phyloP scores from a whole-genome alignment of 805 yeast species.

The Wickerhamiella nectarea region DNA sequence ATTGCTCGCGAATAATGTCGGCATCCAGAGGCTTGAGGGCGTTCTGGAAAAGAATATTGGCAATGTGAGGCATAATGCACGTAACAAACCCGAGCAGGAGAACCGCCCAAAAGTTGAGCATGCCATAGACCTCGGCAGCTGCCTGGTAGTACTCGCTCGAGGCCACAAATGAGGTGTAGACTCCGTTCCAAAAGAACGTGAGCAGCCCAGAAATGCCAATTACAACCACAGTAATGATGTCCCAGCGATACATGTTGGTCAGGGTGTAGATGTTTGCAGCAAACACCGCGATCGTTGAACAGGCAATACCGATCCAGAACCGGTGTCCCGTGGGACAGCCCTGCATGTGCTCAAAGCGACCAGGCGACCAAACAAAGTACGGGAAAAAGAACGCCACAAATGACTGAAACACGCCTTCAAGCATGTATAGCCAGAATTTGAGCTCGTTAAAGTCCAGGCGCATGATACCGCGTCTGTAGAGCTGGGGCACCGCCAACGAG shows the following conservation, averaged over 20 bases:
- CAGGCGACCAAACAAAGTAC: conserved; percentile 40
- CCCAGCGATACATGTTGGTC: conserved; percentile 65
- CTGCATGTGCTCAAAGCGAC: conserved; percentile 21
- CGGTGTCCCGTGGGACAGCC: conserved; percentile 37
- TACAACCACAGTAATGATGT: conserved; percentile 47
- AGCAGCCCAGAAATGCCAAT: conserved; percentile 41
- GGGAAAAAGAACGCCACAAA: conserved; percentile 56
- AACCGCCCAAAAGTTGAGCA: conserved; percentile 51
- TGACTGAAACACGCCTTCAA: conserved; percentile 62
- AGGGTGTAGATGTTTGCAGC: conserved; percentile 55
- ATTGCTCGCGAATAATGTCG: conserved; percentile 56
- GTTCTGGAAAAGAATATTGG: conserved; percentile 35
- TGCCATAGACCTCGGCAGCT: conserved; percentile 50
- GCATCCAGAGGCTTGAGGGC: conserved; percentile 50
- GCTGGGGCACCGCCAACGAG: conserved; percentile 53
- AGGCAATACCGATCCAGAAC: conserved; percentile 56
- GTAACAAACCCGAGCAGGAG: conserved; percentile 40
- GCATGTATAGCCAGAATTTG: conserved; percentile 48
- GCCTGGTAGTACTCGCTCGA: conserved; percentile 51
- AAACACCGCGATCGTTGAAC: conserved; percentile 45
- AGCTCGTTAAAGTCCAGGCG: conserved; percentile 47
- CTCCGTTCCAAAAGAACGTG: conserved; percentile 67
- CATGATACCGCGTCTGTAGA: conserved; percentile 54
- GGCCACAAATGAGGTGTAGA: conserved; percentile 44
- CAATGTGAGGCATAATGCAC: conserved; percentile 50